Evolutionary conservation across 768 basidiomycete genomes (phyloP), one percentile per base, ranked within the genome.

Genomic region (Neoboletus brunneissimus): DNA sequence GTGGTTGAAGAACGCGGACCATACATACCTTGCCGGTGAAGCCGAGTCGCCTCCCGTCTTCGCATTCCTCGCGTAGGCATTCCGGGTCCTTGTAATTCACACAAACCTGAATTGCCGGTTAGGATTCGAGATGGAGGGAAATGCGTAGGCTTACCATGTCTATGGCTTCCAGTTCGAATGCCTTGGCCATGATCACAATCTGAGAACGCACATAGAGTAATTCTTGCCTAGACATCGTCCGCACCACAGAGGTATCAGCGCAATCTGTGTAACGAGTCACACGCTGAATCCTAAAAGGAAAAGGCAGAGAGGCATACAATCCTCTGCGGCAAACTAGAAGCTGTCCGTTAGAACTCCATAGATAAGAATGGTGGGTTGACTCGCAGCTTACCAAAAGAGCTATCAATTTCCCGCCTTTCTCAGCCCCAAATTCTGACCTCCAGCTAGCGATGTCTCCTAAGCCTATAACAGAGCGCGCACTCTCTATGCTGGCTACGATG

Each of bases 241-340:
- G 85, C 34, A 88, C 80, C 51, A 97, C 86, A 6, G 84, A 84
- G 3, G 93, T 89, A 67, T 94, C 89, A 0, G 94, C 94, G 64
- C 95, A 97, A 70, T 92, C 93, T 96, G 55, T 96, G 55, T 2
- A 37, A n/a, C 35, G 35, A 32, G 60, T 61, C 43, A 56, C 46
- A 47, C 35, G 12, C 45, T 1, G 18, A 27, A 42, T 43, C 43
- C 16, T 20, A 38, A 54, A 18, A 47, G 13, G 45, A 55, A 35
- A 61, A 31, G 23, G 38, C 15, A 56, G 42, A 4, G 11, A 42
- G 23, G 66, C 81, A 60, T 70, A 94, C 92, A 96, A 65, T 98
- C 94, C 75, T 98, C 94, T 22, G 94, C 91, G 3, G 91, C 94
- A 69, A 97, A 98, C 94, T 96, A 62, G 22, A 29, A 15, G 10